These are phyloP conservation scores for Mycena metata DNA, from an alignment of 768 basidiomycete species.

Conservation along the genomic window DNA sequence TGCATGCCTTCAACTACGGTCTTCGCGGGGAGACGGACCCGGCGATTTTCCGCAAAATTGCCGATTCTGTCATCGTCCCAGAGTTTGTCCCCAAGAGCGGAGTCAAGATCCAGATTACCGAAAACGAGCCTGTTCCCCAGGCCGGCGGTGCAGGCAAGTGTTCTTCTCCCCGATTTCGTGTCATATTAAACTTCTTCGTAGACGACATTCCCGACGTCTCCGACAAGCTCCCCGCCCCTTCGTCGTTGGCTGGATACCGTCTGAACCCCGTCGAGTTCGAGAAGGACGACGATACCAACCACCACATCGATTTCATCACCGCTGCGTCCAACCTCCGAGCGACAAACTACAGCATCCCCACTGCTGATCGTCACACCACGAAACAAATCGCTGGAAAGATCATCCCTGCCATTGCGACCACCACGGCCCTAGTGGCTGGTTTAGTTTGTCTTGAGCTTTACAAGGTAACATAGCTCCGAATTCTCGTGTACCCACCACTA, in stretches of 20 bases:
- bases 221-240: slow-evolving; percentile 86
- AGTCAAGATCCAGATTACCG: slow-evolving; percentile 93
- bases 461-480: slow-evolving; percentile 70
- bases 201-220: slow-evolving; percentile 71
- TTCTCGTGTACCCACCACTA: slow-evolving; percentile 12
- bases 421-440: slow-evolving; percentile 95
- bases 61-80: slow-evolving; percentile 86
- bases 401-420: slow-evolving; percentile 99
- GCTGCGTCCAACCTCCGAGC: slow-evolving; percentile 97
- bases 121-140: slow-evolving; percentile 88
- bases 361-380: slow-evolving; percentile 91
- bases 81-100: slow-evolving; percentile 95
- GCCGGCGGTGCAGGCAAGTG: slow-evolving; percentile 57
- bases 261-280: slow-evolving; percentile 97
- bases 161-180: background rate
- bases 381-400: slow-evolving; percentile 99
- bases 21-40: slow-evolving; percentile 90
- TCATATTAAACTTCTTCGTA: slow-evolving; percentile 40
- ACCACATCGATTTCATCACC: slow-evolving; percentile 99
- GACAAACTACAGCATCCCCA: slow-evolving; percentile 90
- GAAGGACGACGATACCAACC: slow-evolving; percentile 98
- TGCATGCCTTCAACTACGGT: slow-evolving; percentile 98
- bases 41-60: slow-evolving; percentile 84
- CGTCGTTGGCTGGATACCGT: slow-evolving; percentile 95
- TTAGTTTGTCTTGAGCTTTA: slow-evolving; percentile 96